phyloP scores from a whole-genome alignment of 2,329 filamentous ascomycete species.

The Monilinia fructicola region DNA sequence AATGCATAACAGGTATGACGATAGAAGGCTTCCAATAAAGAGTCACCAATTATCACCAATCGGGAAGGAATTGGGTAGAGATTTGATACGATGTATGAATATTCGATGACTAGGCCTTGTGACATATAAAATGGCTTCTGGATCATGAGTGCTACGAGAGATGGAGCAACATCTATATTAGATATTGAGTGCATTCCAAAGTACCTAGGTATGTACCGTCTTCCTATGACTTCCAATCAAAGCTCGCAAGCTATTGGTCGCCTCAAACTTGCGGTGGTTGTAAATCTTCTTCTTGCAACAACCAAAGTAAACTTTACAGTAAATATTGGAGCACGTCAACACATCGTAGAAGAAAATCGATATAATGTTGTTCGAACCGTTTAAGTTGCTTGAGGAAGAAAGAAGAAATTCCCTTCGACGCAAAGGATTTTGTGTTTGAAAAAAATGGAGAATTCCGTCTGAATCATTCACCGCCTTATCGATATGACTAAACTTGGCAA shows the following conservation, averaged over 20 bases:
- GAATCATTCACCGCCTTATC: slow-evolving; percentile 11
- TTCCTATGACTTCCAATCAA: slow-evolving; percentile 42
- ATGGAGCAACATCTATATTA: not conserved
- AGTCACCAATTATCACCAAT: not conserved
- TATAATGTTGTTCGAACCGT: slow-evolving; percentile 37
- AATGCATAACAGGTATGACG: not conserved
- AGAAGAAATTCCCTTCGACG: slow-evolving; percentile 16
- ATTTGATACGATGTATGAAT: not conserved
- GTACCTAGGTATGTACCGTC: slow-evolving; percentile 33
- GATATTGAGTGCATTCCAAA: not conserved
- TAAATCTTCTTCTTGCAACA: slow-evolving; percentile 39
- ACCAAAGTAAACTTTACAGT: slow-evolving; percentile 27
- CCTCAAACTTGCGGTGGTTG: slow-evolving; percentile 42
- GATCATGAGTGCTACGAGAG: slow-evolving; percentile 1
- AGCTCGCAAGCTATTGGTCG: slow-evolving; percentile 40
- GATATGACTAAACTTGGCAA: not conserved
- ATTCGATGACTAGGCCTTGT: not conserved
- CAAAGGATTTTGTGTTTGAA: not conserved
- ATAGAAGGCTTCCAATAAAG: not conserved
- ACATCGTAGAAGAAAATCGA: slow-evolving; percentile 34
- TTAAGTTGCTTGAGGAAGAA: slow-evolving; percentile 34
- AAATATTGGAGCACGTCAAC: slow-evolving; percentile 37
- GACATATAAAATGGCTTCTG: not conserved
- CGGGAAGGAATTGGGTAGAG: not conserved
- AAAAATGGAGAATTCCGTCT: not conserved